These are phyloP conservation scores for Pythium aquatile DNA, from an alignment of 352 stramenopile genomes.

Conservation along the genomic window DNA sequence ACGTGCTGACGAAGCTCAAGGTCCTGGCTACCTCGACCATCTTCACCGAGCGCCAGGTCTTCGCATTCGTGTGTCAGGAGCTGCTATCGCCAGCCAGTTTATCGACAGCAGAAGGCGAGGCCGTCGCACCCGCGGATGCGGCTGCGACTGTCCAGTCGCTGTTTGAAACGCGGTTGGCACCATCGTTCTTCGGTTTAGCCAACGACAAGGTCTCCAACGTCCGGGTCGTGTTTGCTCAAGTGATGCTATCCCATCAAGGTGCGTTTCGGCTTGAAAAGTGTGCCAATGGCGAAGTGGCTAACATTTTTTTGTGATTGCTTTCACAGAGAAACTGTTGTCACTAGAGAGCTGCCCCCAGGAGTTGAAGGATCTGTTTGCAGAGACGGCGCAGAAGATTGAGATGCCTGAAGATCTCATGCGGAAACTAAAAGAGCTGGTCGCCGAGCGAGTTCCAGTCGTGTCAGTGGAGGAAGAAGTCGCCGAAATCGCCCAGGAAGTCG, in stretches of 20 bases:
- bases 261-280: neutral
- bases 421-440: neutral
- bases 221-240: conserved; percentile 55
- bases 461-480: neutral
- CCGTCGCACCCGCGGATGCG: neutral
- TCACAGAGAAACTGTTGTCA: conserved; percentile 13
- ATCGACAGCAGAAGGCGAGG: neutral
- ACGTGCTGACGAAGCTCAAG: conserved; percentile 48
- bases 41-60: conserved; percentile 72
- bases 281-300: neutral
- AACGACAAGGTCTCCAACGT: conserved; percentile 74
- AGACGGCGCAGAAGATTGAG: neutral
- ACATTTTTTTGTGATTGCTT: neutral
- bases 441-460: neutral
- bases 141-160: conserved; percentile 28
- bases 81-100: conserved; percentile 36
- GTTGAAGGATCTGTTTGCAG: conserved; percentile 7
- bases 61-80: conserved; percentile 56
- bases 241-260: conserved; percentile 48
- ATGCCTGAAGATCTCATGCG: conserved; percentile 16
- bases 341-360: conserved; percentile 8
- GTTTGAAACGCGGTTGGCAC: conserved; percentile 48
- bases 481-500: neutral
- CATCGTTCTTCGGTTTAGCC: conserved; percentile 57
- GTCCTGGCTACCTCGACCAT: conserved; percentile 49